A percentile compares a stretch with the other conserved stretches of the same genome.
phyloP scores from a whole-genome alignment of 129 eudicot species.

The Apium graveolens region DNA sequence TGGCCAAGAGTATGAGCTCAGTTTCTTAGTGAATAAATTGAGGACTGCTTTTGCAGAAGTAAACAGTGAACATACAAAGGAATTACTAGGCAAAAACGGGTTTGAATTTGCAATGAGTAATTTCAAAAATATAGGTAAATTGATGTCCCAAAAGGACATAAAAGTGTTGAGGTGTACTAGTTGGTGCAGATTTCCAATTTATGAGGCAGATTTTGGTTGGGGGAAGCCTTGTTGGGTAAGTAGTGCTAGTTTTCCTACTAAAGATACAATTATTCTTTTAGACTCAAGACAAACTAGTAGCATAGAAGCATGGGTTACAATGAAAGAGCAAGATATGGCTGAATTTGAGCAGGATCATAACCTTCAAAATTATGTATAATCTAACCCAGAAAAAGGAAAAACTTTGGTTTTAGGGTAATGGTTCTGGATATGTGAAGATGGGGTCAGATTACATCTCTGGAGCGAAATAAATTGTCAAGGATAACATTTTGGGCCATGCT shows the following conservation, averaged over 20 bases:
- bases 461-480: background rate
- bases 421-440: background rate
- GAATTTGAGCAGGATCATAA: conserved; percentile 6
- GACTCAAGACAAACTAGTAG: background rate
- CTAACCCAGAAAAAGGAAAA: background rate
- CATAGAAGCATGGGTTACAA: conserved; percentile 3
- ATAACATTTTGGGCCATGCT: background rate
- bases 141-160: conserved; percentile 21
- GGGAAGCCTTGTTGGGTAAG: conserved; percentile 38
- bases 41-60: conserved; percentile 31
- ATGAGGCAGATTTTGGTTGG: conserved; percentile 49
- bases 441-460: background rate
- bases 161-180: conserved; percentile 36
- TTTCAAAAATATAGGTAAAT: conserved; percentile 24
- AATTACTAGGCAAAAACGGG: conserved; percentile 35
- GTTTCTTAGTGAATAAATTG: conserved; percentile 29
- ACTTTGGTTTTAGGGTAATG: background rate
- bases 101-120: conserved; percentile 32
- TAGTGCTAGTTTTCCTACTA: conserved; percentile 8
- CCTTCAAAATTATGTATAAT: background rate
- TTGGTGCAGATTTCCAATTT: conserved; percentile 36
- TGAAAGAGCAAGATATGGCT: conserved; percentile 8
- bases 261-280: background rate
- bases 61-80: conserved; percentile 17
- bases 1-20: conserved; percentile 10